A percentile compares a stretch with the other conserved stretches of the same genome.
These are phyloP conservation scores for Daedalea quercina DNA, from an alignment of 768 basidiomycete species.

Conservation along the genomic window DNA sequence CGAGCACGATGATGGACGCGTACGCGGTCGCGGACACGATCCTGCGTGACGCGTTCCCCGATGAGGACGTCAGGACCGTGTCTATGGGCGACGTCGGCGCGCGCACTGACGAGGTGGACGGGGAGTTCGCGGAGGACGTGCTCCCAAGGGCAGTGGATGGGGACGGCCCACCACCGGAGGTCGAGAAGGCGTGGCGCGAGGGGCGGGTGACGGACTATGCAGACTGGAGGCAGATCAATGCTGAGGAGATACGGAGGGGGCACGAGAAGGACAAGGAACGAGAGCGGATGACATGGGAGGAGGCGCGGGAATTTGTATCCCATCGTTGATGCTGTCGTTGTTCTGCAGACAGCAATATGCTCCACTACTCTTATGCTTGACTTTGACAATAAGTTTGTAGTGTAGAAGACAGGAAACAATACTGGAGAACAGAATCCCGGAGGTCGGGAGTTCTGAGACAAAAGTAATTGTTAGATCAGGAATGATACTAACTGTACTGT, in stretches of 20 bases:
- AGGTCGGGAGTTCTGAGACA: too few relatives aligned
- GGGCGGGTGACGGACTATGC: conserved; percentile 51
- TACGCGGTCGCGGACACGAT: conserved; percentile 73
- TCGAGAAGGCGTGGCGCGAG: conserved; percentile 33
- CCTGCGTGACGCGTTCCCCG: conserved; percentile 45
- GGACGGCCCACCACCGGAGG: conserved; percentile 44
- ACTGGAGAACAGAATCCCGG: too few relatives aligned
- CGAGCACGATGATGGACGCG: conserved; percentile 89
- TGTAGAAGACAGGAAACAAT: too few relatives aligned
- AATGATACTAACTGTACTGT: too few relatives aligned
- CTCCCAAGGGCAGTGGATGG: conserved; percentile 27
- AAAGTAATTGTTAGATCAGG: too few relatives aligned
- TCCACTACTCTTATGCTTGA: too few relatives aligned
- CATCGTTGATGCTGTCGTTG: background rate
- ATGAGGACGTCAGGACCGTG: conserved; percentile 6
- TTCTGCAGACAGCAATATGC: too few relatives aligned
- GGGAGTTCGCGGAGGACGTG: conserved; percentile 8
- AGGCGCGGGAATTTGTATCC: conserved; percentile 32
- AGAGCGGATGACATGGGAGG: conserved; percentile 70
- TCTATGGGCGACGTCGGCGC: conserved; percentile 9
- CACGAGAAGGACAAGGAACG: conserved; percentile 56
- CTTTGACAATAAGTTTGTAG: too few relatives aligned
- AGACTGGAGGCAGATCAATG: conserved; percentile 72
- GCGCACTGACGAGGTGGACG: background rate
- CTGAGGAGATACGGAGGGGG: conserved; percentile 63